phyloP scores from a whole-genome alignment of 371 early-diverging fungal genomes.

The Rhizopus delemar region DNA sequence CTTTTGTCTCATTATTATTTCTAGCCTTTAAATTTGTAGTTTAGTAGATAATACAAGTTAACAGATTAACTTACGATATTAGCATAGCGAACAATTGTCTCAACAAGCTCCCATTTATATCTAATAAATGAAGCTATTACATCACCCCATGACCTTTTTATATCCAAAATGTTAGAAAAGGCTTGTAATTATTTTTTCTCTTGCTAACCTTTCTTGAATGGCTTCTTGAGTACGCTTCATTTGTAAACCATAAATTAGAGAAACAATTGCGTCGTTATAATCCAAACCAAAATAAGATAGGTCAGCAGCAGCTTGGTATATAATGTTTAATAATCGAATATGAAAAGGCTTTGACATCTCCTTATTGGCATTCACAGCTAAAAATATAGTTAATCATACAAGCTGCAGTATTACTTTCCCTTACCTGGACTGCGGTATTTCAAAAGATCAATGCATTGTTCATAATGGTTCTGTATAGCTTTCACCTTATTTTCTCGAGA shows the following conservation, averaged over 20 bases:
- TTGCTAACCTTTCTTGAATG: conserved; percentile 32
- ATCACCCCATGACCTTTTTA: conserved; percentile 41
- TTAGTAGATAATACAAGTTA: not conserved
- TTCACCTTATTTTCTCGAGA: conserved; percentile 7
- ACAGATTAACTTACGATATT: conserved; percentile 8
- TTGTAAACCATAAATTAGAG: conserved; percentile 20
- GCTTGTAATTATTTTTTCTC: not conserved
- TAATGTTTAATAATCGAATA: conserved; percentile 22
- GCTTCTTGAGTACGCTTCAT: conserved; percentile 40
- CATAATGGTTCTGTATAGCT: conserved; percentile 16
- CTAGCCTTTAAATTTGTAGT: not conserved
- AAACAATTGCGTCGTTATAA: conserved; percentile 20
- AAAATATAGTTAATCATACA: not conserved
- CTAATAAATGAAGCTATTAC: conserved; percentile 36
- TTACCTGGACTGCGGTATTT: conserved; percentile 27
- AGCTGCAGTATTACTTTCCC: not conserved
- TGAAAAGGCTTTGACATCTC: conserved; percentile 36
- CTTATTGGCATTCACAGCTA: conserved; percentile 22
- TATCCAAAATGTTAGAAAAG: not conserved
- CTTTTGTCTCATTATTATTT: conserved; percentile 1
- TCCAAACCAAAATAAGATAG: conserved; percentile 15
- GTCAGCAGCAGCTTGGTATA: conserved; percentile 28
- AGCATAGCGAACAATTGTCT: conserved; percentile 32
- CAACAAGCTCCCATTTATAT: conserved; percentile 42
- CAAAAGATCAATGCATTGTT: conserved; percentile 20